Conservation (phyloP, 2,329 filamentous ascomycete species). For the Catunica adiposa region DNA sequence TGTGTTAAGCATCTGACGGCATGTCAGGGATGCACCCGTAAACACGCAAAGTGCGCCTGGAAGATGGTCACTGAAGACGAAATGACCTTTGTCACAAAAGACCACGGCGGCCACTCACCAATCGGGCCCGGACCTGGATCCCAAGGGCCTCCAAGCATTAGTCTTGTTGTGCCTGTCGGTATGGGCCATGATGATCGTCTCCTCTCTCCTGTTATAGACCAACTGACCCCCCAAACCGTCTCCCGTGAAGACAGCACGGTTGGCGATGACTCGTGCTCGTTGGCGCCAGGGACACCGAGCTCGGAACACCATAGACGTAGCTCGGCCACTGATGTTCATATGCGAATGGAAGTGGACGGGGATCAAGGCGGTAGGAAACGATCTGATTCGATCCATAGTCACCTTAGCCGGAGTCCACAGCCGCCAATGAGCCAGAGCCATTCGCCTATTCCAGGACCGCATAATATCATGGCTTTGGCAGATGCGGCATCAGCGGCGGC, state of each 20-base stretch:
- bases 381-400: conserved; percentile 9
- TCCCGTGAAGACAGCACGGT: conserved; percentile 11
- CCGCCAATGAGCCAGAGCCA: conserved; percentile 8
- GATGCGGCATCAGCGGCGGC: conserved; percentile 10
- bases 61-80: conserved; percentile 65
- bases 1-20: conserved; percentile 77
- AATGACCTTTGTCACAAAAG: conserved; percentile 17
- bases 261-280: conserved; percentile 12
- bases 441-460: background rate
- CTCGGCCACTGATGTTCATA: conserved; percentile 6
- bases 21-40: conserved; percentile 75
- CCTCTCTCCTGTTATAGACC: conserved; percentile 12
- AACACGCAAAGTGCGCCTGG: conserved; percentile 81
- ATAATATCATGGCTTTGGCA: conserved; percentile 8
- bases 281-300: conserved; percentile 10
- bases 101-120: conserved; percentile 2
- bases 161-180: conserved; percentile 9
- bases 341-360: conserved; percentile 12
- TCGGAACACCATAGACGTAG: conserved; percentile 10
- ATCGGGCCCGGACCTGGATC: background rate
- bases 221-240: conserved; percentile 9
- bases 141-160: conserved; percentile 7
- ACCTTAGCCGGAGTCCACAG: conserved; percentile 8
- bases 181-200: conserved; percentile 11
- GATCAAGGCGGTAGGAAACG: conserved; percentile 2